Evolutionary conservation across 441 rosid species (phyloP).

Genomic region (Mallotus repandus): DNA sequence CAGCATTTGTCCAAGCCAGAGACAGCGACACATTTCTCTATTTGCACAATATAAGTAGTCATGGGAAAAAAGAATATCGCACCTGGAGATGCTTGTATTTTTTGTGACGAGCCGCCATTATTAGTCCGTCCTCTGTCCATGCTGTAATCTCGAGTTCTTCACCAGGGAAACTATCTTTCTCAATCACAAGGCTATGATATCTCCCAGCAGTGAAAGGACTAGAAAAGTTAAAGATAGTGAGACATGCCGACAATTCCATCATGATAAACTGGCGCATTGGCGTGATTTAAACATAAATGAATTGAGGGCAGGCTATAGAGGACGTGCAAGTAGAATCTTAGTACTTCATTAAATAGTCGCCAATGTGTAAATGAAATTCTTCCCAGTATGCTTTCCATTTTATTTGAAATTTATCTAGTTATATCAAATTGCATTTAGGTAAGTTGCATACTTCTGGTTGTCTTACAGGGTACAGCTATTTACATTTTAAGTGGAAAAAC

Average conservation of each 20-base stretch:
- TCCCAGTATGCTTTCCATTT: no score
- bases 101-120: constrained; percentile 98
- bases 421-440: constrained; percentile 4
- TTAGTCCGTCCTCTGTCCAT: constrained; percentile 86
- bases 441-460: background rate
- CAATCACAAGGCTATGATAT: constrained; percentile 91
- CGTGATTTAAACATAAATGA: background rate
- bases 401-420: background rate
- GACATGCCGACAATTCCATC: background rate
- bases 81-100: constrained; percentile 82
- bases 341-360: background rate
- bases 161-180: constrained; percentile 66
- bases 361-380: no score
- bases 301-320: background rate
- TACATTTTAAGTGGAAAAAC: background rate
- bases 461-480: background rate
- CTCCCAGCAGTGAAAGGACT: constrained; percentile 94
- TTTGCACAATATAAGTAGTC: background rate
- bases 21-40: background rate
- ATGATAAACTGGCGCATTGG: background rate
- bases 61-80: background rate
- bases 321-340: background rate
- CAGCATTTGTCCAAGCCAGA: background rate
- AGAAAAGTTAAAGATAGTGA: constrained; percentile 18
- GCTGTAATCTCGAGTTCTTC: constrained; percentile 86